A percentile compares a stretch with the other conserved stretches of the same genome.
These are phyloP conservation scores for Globisporangium lucens DNA, from an alignment of 352 stramenopile genomes.

Conservation along the genomic window DNA sequence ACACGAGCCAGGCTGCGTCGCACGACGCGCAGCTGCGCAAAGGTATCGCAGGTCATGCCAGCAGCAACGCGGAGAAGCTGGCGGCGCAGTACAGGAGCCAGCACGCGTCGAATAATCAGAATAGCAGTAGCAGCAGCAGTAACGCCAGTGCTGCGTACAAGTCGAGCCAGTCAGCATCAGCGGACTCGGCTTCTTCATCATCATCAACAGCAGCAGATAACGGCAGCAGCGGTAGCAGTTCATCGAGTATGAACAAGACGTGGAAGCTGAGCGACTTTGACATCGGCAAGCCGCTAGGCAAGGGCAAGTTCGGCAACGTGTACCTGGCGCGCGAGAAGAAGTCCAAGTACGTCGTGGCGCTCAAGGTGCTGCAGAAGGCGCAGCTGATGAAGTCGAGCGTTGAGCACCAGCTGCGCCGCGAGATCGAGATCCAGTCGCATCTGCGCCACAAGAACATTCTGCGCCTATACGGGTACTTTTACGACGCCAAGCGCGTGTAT, in stretches of 20 bases:
- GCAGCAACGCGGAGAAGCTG: constrained; percentile 15
- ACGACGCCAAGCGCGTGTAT: constrained; percentile 98
- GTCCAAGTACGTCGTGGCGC: constrained; percentile 98
- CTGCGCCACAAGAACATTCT: constrained; percentile 97
- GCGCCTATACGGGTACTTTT: constrained; percentile 98
- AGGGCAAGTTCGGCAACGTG: constrained; percentile 98
- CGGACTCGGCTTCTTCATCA: not conserved
- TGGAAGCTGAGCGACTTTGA: constrained; percentile 99
- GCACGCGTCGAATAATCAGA: not conserved
- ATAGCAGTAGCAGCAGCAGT: constrained; percentile 2
- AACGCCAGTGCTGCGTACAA: constrained; percentile 1
- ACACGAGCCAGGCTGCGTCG: not conserved
- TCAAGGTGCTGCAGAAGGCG: constrained; percentile 98
- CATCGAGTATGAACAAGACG: constrained; percentile 29
- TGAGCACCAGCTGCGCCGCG: constrained; percentile 97
- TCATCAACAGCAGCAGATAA: not conserved
- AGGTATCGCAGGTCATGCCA: not conserved
- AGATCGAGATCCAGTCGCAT: constrained; percentile 99
- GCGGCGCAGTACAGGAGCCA: constrained; percentile 7
- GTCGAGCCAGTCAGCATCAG: not conserved
- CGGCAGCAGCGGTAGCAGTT: constrained; percentile 7
- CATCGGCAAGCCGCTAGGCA: constrained; percentile 97
- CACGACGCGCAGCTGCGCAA: constrained; percentile 9
- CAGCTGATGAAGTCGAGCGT: constrained; percentile 97
- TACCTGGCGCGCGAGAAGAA: constrained; percentile 98